Base-by-base conservation (phyloP, 495 filamentous ascomycete genomes). In the Aspergillus affinis region DNA sequence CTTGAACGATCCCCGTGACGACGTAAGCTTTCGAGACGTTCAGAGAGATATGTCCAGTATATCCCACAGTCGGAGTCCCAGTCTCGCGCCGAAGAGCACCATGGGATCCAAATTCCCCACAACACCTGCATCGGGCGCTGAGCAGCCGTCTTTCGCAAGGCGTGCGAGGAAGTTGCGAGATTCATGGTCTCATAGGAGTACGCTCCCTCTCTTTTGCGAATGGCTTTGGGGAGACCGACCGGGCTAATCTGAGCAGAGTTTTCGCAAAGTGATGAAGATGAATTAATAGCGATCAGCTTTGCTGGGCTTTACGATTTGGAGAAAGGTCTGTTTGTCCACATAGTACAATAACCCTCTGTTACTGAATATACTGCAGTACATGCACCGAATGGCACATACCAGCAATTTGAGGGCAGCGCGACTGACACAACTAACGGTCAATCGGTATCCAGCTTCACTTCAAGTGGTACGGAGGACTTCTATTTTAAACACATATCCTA, bases 281-380 rank as follows among this genome's bases (percentile, higher is more conserved):
- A 74, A 57, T 50, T 74, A 15, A 48, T 74, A 12, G 71, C 71
- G 1, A 66, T 74, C 26, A 67, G 67, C 30, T 74, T 74, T 63
- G 61, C 69, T 26, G 64, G 65, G n/a, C 23, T 69, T 26, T 70
- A 72, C 52, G 69, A 74, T 45, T 46, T 74, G 41, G 71, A 74
- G 57, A 59, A 62, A 63, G 68, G 70, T 68, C 55, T 45, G 52
- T 48, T 15, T 20, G 6, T 1, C 41, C 18, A 19, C 4, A 13
- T 50, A 2, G 17, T 0, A 15, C 48, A 6, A 44, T 6, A n/a
- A n/a, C n/a, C 51, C 4, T 41, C 26, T 44, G 10, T 10, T 55
- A 20, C 19, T 55, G 46, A 61, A 45, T 48, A 27, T 55, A 15
- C 45, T 18, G 18, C 41, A 73, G 70, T 69, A n/a, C 68, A 73